A percentile compares a stretch with the other conserved stretches of the same genome.
Evolutionary conservation across 1,284 basidiomycete species (phyloP).

Genomic region (Wallemia ichthyophaga): DNA sequence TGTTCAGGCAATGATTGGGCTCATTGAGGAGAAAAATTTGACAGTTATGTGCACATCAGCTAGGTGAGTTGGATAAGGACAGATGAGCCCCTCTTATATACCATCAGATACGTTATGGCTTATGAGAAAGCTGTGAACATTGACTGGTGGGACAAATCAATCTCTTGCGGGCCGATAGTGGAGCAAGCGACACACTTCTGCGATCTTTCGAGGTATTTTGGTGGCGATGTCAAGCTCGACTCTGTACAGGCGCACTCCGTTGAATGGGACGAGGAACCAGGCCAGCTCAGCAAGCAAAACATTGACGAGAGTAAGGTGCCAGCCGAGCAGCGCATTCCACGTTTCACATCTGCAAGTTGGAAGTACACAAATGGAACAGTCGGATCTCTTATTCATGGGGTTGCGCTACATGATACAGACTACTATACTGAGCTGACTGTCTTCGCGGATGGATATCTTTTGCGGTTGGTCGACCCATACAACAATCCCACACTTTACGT

Average conservation of each 20-base stretch:
- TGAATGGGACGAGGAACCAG: constrained; percentile 72
- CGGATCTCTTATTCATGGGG: constrained; percentile 59
- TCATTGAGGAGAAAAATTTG: constrained; percentile 76
- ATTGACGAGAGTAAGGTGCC: constrained; percentile 50
- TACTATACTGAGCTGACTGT: constrained; percentile 18
- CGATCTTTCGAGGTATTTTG: constrained; percentile 48
- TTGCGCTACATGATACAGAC: constrained; percentile 59
- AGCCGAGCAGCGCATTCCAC: constrained; percentile 30
- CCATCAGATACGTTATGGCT: constrained; percentile 46
- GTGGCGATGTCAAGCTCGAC: constrained; percentile 71
- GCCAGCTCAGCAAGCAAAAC: constrained; percentile 44
- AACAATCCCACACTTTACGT: constrained; percentile 43
- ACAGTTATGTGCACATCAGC: constrained; percentile 39
- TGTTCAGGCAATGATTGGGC: constrained; percentile 91
- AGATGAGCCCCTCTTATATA: neutral
- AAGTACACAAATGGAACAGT: constrained; percentile 81
- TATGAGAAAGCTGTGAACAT: constrained; percentile 42
- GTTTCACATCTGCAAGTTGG: constrained; percentile 18
- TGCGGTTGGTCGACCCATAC: constrained; percentile 41
- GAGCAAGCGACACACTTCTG: constrained; percentile 77
- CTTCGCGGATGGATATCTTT: constrained; percentile 7
- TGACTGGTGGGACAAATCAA: constrained; percentile 79
- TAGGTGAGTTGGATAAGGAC: neutral
- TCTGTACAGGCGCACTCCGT: constrained; percentile 54
- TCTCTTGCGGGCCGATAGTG: constrained; percentile 45